A percentile compares a stretch with the other conserved stretches of the same genome.
phyloP scores from a whole-genome alignment of 305 asterid species.

The Solanum chacoense region DNA sequence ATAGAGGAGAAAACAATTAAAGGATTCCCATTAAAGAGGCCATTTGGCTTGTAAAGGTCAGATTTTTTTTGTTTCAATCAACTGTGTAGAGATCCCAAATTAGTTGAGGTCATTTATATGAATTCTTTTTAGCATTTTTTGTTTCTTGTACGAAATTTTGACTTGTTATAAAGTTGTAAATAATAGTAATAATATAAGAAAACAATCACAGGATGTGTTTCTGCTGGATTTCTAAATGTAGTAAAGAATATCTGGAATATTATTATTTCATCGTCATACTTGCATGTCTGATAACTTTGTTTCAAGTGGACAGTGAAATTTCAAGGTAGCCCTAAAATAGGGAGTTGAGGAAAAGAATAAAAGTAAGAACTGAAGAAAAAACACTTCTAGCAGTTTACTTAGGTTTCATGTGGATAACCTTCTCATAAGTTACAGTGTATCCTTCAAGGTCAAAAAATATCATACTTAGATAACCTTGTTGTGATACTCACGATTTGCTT shows the following conservation, averaged over 20 bases:
- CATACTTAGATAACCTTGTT: neutral
- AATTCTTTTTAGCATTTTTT: neutral
- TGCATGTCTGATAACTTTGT: neutral
- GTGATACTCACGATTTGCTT: neutral
- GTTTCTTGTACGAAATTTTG: neutral
- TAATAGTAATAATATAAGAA: neutral
- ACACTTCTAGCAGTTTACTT: neutral
- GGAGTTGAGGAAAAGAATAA: neutral
- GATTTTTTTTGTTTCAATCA: constrained; percentile 1
- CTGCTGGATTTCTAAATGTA: neutral
- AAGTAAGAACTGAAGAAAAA: neutral
- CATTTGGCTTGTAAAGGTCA: constrained; percentile 68
- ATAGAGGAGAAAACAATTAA: neutral
- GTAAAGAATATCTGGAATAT: neutral
- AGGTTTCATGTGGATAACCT: neutral
- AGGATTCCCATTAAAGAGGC: constrained; percentile 40
- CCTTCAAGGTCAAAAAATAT: neutral
- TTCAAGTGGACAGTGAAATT: neutral
- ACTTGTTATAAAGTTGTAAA: neutral
- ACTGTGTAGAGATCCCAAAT: neutral
- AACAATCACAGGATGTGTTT: neutral
- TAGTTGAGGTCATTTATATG: neutral
- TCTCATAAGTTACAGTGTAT: neutral
- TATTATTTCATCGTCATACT: neutral
- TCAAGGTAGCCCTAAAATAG: neutral